These are phyloP conservation scores for Ascochyta koolunga DNA, from an alignment of 2,329 filamentous ascomycete species.

Conservation along the genomic window DNA sequence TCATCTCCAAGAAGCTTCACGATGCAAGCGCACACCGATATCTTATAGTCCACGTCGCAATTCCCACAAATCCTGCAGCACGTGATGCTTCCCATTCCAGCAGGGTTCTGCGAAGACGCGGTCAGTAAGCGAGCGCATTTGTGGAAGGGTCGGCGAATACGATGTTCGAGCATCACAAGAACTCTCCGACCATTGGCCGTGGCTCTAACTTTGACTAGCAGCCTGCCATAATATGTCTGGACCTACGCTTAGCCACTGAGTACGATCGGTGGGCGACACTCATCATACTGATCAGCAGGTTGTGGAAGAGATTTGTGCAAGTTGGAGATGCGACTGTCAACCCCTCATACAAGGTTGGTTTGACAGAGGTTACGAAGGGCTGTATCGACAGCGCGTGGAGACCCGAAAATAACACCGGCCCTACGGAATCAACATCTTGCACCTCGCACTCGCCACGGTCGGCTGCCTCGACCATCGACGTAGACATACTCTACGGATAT, in stretches of 20 bases:
- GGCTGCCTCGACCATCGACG: neutral
- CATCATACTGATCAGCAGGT: no score
- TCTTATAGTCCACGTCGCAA: conserved; percentile 4
- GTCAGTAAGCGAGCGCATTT: conserved; percentile 6
- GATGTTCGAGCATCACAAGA: neutral
- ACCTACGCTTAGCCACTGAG: neutral
- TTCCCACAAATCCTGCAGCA: conserved; percentile 8
- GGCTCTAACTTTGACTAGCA: neutral
- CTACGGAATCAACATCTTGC: neutral
- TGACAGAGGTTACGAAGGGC: neutral
- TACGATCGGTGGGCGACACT: neutral
- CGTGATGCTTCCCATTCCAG: conserved; percentile 12
- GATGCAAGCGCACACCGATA: neutral
- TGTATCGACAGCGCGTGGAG: no score
- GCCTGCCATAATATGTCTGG: neutral
- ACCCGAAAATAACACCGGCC: neutral
- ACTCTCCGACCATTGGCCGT: neutral
- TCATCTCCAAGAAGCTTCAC: no score
- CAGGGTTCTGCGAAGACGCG: conserved; percentile 13
- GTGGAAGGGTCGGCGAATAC: conserved; percentile 4
- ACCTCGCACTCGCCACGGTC: neutral
- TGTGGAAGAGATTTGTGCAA: no score
- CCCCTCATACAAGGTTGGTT: no score
- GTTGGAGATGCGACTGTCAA: no score
- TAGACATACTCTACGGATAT: neutral